phyloP scores from a whole-genome alignment of 441 rosid genomes.

The Syzygium malaccense region DNA sequence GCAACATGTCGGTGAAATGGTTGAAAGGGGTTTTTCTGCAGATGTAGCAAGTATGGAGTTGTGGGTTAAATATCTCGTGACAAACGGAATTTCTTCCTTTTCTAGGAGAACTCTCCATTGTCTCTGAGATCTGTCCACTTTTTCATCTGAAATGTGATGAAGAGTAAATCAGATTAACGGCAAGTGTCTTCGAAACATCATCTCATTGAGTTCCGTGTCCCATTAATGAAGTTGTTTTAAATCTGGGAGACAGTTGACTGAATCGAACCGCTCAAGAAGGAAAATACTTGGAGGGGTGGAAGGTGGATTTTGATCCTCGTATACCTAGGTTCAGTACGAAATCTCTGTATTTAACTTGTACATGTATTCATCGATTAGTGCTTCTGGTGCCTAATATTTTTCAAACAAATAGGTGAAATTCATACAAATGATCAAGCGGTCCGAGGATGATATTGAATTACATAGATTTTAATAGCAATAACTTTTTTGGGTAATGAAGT shows the following conservation, averaged over 20 bases:
- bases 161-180: not conserved
- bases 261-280: not conserved
- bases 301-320: not conserved
- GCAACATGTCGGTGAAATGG: not conserved
- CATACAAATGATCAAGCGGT: not conserved
- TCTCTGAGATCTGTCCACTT: not conserved
- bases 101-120: not conserved
- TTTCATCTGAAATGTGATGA: not conserved
- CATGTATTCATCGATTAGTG: not conserved
- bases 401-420: not conserved
- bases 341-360: not conserved
- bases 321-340: not conserved
- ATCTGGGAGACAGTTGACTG: not conserved
- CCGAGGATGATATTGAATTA: not conserved
- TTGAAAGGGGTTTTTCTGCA: not conserved
- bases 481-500: not conserved
- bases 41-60: not conserved
- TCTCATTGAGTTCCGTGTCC: not conserved
- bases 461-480: not conserved
- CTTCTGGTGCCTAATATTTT: not conserved
- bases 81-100: not conserved
- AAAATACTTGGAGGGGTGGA: not conserved
- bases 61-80: not conserved
- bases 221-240: not conserved
- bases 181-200: not conserved